A percentile compares a stretch with the other conserved stretches of the same genome.
These are phyloP conservation scores for Plasmodium fragile DNA, from an alignment of 169 alveolate genomes.

Conservation along the genomic window DNA sequence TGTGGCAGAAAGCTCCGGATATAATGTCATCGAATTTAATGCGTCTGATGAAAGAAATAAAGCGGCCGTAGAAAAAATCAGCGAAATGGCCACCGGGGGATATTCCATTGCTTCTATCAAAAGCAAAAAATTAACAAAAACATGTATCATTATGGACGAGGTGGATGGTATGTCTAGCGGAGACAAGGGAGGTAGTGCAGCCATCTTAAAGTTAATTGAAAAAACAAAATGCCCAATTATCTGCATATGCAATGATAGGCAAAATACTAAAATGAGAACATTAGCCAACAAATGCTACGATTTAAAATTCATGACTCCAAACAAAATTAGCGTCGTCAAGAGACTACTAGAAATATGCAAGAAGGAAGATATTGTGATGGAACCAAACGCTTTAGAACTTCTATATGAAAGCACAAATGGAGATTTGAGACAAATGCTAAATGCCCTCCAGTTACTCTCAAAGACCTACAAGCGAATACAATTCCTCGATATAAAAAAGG, in stretches of 20 bases:
- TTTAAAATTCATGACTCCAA: constrained; percentile 93
- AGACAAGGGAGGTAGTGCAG: constrained; percentile 98
- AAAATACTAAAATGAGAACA: constrained; percentile 83
- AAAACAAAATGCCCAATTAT: constrained; percentile 96
- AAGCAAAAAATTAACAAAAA: constrained; percentile 78
- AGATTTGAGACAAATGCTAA: constrained; percentile 94
- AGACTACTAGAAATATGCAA: constrained; percentile 90
- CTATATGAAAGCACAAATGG: constrained; percentile 92
- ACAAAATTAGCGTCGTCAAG: constrained; percentile 85
- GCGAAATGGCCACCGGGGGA: constrained; percentile 89
- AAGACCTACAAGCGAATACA: constrained; percentile 77
- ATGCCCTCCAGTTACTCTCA: constrained; percentile 92
- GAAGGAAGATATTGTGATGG: constrained; percentile 91
- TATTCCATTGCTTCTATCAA: constrained; percentile 75
- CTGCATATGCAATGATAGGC: constrained; percentile 97
- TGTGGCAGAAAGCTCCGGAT: constrained; percentile 92
- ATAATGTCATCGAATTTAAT: constrained; percentile 94
- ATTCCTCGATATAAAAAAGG: constrained; percentile 81
- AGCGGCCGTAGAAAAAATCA: constrained; percentile 90
- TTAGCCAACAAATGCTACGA: constrained; percentile 95
- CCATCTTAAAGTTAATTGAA: constrained; percentile 94
- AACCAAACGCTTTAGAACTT: constrained; percentile 89
- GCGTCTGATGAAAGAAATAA: constrained; percentile 98
- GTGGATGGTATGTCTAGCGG: constrained; percentile 99
- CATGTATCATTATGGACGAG: constrained; percentile 96